phyloP scores from a whole-genome alignment of 257 asterid genomes.

The Forsythia suspensa region DNA sequence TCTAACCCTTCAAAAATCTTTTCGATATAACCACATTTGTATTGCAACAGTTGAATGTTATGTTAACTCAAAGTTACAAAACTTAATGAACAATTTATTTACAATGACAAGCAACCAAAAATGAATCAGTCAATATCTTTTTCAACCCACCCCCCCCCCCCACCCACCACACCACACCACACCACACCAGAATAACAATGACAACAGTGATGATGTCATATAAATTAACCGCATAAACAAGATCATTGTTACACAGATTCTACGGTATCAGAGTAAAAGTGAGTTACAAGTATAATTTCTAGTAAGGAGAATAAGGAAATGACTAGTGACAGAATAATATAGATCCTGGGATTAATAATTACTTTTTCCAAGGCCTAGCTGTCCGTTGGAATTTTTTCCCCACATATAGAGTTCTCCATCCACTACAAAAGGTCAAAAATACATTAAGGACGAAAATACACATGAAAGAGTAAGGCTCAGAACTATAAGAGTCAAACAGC shows the following conservation, averaged over 20 bases:
- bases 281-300: neutral
- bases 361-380: conserved; percentile 98
- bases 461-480: conserved; percentile 7
- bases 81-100: neutral
- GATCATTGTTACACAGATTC: neutral
- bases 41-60: neutral
- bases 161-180: too few species aligned
- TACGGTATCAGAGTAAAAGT: neutral
- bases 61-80: neutral
- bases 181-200: neutral
- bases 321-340: conserved; percentile 15
- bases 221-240: neutral
- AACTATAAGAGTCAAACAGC: neutral
- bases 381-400: conserved; percentile 93
- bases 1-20: neutral
- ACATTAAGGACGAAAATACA: conserved; percentile 20
- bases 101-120: neutral
- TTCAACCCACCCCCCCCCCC: too few species aligned
- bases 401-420: conserved; percentile 92
- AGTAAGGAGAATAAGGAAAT: conserved; percentile 8
- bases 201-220: neutral
- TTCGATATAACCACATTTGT: neutral
- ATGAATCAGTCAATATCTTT: neutral
- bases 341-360: conserved; percentile 24
- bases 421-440: conserved; percentile 47